These are phyloP conservation scores for Serendipita sp. DNA, from an alignment of 768 basidiomycete species.

Conservation along the genomic window DNA sequence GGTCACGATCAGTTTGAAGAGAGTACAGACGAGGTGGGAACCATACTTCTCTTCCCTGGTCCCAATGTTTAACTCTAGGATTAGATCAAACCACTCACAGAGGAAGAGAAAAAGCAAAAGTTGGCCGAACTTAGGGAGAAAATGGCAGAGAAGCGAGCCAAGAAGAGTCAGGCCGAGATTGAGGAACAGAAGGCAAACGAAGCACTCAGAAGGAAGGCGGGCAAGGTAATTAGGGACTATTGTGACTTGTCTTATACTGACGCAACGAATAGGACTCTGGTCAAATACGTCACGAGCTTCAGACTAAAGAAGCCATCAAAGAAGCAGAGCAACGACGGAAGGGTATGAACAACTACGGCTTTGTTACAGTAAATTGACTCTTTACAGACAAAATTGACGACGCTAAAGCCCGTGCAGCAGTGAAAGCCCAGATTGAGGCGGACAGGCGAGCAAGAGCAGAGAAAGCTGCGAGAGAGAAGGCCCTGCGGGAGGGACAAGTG, in stretches of 20 bases:
- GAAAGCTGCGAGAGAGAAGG: conserved; percentile 81
- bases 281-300: conserved; percentile 57
- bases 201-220: conserved; percentile 67
- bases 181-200: conserved; percentile 63
- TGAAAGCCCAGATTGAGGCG: conserved; percentile 88
- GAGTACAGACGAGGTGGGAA: conserved; percentile 71
- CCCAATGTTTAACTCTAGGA: not conserved
- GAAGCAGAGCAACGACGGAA: conserved; percentile 67
- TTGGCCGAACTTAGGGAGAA: conserved; percentile 63
- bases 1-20: conserved; percentile 96
- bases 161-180: conserved; percentile 54
- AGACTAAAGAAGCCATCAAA: conserved; percentile 64
- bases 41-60: not conserved
- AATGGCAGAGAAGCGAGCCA: conserved; percentile 64
- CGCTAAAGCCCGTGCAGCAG: conserved; percentile 63
- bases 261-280: conserved; percentile 39
- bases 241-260: not conserved
- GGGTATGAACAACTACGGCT: conserved; percentile 31
- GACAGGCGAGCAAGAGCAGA: conserved; percentile 83
- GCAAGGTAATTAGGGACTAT: conserved; percentile 33
- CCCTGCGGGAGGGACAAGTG: conserved; percentile 55
- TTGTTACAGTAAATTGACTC: not conserved
- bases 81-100: conserved; percentile 84
- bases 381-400: conserved; percentile 76
- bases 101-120: conserved; percentile 78